Evolutionary conservation across 768 basidiomycete species (phyloP).

Genomic region (Mrakia frigida): DNA sequence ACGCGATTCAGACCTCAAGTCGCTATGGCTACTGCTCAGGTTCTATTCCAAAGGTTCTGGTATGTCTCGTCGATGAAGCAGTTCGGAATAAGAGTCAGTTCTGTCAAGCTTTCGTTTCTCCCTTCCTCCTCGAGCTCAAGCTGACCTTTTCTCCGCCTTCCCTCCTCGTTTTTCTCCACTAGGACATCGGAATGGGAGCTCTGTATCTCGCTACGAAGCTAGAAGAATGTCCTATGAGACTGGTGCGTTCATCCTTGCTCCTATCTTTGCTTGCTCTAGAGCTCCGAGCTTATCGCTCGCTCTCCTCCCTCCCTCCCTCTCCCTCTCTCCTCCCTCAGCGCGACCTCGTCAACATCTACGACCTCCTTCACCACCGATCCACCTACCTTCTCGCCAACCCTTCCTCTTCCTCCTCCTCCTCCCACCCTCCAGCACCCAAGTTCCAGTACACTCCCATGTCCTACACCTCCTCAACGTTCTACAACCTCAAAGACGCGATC

Average conservation of each 20-base stretch:
- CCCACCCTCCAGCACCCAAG: conserved; percentile 1
- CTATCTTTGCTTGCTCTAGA: neutral
- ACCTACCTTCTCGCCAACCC: conserved; percentile 41
- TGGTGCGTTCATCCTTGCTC: conserved; percentile 43
- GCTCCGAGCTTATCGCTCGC: no score
- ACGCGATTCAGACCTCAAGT: conserved; percentile 66
- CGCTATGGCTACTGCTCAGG: conserved; percentile 92
- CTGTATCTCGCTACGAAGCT: conserved; percentile 79
- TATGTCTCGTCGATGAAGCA: conserved; percentile 91
- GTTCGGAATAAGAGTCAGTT: conserved; percentile 80
- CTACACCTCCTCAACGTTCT: conserved; percentile 82
- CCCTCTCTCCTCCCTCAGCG: conserved; percentile 44
- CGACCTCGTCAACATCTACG: conserved; percentile 81
- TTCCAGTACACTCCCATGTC: conserved; percentile 76
- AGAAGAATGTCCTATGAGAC: conserved; percentile 83
- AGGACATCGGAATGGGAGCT: conserved; percentile 88
- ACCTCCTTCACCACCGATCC: conserved; percentile 7
- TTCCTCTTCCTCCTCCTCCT: conserved; percentile 38
- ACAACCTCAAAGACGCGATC: conserved; percentile 88
- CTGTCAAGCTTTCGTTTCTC: conserved; percentile 27
- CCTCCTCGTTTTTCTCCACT: neutral
- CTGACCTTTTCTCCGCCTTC: neutral
- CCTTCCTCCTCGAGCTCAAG: neutral
- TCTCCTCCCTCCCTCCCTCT: neutral
- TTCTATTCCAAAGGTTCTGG: conserved; percentile 95